phyloP scores from a whole-genome alignment of 371 early-diverging fungal genomes.

The Lichtheimia ramosa region DNA sequence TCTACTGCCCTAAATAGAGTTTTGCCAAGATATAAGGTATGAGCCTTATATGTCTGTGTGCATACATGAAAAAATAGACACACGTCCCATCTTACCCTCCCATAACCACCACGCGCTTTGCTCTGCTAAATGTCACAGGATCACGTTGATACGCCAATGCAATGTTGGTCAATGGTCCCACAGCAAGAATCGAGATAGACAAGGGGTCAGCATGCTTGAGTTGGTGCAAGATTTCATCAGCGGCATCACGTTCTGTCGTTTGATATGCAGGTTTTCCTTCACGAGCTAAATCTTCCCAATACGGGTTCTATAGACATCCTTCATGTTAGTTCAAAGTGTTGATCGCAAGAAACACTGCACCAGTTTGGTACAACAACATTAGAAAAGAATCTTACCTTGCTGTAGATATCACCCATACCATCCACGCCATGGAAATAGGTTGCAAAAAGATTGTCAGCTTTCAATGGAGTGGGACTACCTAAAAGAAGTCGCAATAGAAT shows the following conservation, averaged over 20 bases:
- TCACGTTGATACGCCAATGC: slow-evolving; percentile 52
- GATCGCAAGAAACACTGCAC: too few relatives aligned
- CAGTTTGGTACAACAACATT: too few relatives aligned
- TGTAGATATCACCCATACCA: slow-evolving; percentile 48
- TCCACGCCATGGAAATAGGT: slow-evolving; percentile 54
- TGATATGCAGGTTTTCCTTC: slow-evolving; percentile 19
- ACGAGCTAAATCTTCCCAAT: neutral
- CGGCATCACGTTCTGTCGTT: slow-evolving; percentile 37
- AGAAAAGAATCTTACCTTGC: slow-evolving; percentile 18
- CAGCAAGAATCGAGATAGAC: slow-evolving; percentile 47
- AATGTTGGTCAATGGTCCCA: slow-evolving; percentile 65
- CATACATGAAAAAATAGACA: too few relatives aligned
- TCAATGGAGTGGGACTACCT: slow-evolving; percentile 46
- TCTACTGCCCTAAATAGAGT: slow-evolving; percentile 18
- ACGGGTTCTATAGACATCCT: neutral
- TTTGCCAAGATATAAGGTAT: neutral
- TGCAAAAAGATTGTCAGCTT: slow-evolving; percentile 25
- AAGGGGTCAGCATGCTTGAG: slow-evolving; percentile 40
- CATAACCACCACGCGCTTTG: slow-evolving; percentile 51
- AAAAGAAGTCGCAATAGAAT: neutral
- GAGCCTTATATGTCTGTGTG: too few relatives aligned
- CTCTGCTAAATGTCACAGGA: slow-evolving; percentile 45
- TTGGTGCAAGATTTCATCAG: slow-evolving; percentile 51
- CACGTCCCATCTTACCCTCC: slow-evolving; percentile 36
- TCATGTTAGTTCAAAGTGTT: slow-evolving; percentile 2